Evolutionary conservation across 208 protist genomes (phyloP).

Genomic region (Leishmania aethiopica): DNA sequence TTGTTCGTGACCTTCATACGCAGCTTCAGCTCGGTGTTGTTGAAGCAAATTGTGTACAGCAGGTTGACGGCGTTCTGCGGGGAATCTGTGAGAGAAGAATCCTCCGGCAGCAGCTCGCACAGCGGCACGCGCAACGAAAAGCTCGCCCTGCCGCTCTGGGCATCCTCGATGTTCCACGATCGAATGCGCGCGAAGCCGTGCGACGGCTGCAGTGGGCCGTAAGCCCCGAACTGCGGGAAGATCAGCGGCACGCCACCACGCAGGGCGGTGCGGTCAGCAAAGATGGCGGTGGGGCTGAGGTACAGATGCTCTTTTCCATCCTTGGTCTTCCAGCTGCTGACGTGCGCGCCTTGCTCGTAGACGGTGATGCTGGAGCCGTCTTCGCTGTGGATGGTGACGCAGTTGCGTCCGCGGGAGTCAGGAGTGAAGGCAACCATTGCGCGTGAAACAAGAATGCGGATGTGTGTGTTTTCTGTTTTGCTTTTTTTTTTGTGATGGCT

Average conservation of each 20-base stretch:
- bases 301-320: slow-evolving; percentile 77
- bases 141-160: slow-evolving; percentile 38
- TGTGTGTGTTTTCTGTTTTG: slow-evolving; percentile 9
- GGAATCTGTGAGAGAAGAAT: slow-evolving; percentile 25
- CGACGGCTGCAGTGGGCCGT: slow-evolving; percentile 54
- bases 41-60: slow-evolving; percentile 81
- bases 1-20: slow-evolving; percentile 73
- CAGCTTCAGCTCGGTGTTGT: slow-evolving; percentile 50
- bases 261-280: slow-evolving; percentile 66
- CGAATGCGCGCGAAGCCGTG: slow-evolving; percentile 87
- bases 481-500: slow-evolving; percentile 15
- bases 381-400: slow-evolving; percentile 38
- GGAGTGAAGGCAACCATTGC: slow-evolving; percentile 43
- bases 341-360: slow-evolving; percentile 86
- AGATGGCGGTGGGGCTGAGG: slow-evolving; percentile 80
- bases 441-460: neutral
- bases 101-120: slow-evolving; percentile 34
- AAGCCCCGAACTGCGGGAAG: slow-evolving; percentile 87
- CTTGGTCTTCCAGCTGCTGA: slow-evolving; percentile 75
- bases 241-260: slow-evolving; percentile 90
- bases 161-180: slow-evolving; percentile 38
- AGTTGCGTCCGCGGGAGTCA: slow-evolving; percentile 37
- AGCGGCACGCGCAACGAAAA: slow-evolving; percentile 35
- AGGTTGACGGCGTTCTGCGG: slow-evolving; percentile 34
- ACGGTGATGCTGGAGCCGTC: slow-evolving; percentile 83